phyloP scores from a whole-genome alignment of 305 asterid genomes.

The Rubia balearica region DNA sequence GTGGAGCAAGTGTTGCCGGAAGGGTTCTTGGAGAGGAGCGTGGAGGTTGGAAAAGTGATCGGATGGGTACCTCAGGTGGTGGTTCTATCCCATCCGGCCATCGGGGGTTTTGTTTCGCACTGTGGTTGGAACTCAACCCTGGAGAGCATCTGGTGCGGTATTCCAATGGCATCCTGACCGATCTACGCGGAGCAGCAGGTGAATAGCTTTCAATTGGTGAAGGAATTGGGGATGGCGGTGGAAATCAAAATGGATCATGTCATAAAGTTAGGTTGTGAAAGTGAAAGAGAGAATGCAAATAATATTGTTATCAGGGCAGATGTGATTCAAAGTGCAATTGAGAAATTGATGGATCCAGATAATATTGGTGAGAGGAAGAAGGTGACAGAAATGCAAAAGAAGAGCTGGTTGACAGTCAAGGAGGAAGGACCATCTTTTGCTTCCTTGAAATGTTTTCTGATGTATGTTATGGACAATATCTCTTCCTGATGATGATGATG shows the following conservation, averaged over 20 bases:
- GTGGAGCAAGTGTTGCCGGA: neutral
- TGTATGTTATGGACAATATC: neutral
- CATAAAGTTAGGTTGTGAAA: neutral
- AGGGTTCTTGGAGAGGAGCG: neutral
- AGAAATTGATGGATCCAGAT: neutral
- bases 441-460: neutral
- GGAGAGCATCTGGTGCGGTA: slow-evolving; percentile 5
- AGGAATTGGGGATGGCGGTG: neutral
- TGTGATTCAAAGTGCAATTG: neutral
- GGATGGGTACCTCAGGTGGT: neutral
- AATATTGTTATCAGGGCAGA: neutral
- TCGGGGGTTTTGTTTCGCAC: slow-evolving; percentile 4
- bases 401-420: slow-evolving; percentile 1
- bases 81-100: neutral
- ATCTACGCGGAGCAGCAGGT: neutral
- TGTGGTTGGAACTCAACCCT: slow-evolving; percentile 4
- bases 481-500: neutral
- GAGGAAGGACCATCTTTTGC: slow-evolving; percentile 7
- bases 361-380: neutral
- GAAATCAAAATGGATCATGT: neutral
- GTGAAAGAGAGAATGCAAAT: neutral
- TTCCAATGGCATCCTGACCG: neutral
- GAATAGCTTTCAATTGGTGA: neutral
- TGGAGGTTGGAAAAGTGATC: neutral
- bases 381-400: slow-evolving; percentile 11